Evolutionary conservation across 768 basidiomycete species (phyloP).

Genomic region (Sporobolomyces roseus): DNA sequence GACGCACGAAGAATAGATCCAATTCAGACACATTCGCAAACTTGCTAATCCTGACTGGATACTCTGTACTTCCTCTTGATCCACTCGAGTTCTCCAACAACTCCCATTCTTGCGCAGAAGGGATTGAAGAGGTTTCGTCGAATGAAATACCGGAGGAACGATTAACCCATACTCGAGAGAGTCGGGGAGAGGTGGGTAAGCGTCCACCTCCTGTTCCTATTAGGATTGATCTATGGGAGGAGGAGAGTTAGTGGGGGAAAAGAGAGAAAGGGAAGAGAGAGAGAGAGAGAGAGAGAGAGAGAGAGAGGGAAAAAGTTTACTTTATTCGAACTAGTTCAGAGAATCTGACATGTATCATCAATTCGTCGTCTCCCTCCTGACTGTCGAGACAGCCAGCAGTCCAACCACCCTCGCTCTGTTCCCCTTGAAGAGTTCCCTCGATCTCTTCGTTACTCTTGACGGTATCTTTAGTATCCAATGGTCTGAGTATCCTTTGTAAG

Average conservation of each 20-base stretch:
- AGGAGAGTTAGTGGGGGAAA: not conserved
- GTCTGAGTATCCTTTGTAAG: conserved; percentile 35
- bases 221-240: conserved; percentile 27
- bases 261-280: not conserved
- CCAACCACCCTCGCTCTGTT: conserved; percentile 12
- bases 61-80: conserved; percentile 38
- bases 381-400: conserved; percentile 31
- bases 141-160: conserved; percentile 31
- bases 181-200: conserved; percentile 21
- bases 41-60: conserved; percentile 42
- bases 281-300: not conserved
- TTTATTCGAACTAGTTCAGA: conserved; percentile 42
- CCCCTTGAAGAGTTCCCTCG: conserved; percentile 10
- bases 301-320: not conserved
- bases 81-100: conserved; percentile 38
- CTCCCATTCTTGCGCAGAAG: conserved; percentile 42
- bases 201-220: conserved; percentile 41
- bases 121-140: conserved; percentile 21
- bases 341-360: conserved; percentile 40
- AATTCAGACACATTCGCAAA: conserved; percentile 41
- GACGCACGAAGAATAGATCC: conserved; percentile 40
- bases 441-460: conserved; percentile 42
- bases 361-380: conserved; percentile 42
- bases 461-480: conserved; percentile 39
- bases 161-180: conserved; percentile 42